These are phyloP conservation scores for Rhizopus sp. DNA, from an alignment of 371 early-diverging fungal species.

Conservation along the genomic window DNA sequence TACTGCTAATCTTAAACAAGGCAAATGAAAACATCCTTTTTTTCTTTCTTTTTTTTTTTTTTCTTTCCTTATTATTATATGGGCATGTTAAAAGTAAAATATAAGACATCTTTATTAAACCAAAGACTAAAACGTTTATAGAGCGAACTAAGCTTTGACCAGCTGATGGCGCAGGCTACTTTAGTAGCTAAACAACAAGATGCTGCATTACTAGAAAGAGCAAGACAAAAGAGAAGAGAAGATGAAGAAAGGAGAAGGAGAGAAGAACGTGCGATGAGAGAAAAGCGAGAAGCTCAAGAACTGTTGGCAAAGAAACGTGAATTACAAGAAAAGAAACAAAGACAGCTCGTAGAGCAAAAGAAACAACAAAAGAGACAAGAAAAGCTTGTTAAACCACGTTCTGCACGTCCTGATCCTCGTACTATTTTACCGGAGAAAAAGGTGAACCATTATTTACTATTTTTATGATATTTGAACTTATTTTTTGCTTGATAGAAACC, in stretches of 20 bases:
- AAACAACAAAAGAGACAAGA: constrained; percentile 13
- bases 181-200: constrained; percentile 41
- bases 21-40: neutral
- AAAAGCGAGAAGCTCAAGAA: constrained; percentile 33
- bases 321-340: constrained; percentile 23
- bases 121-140: neutral
- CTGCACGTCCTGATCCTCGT: neutral
- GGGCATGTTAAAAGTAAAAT: constrained; percentile 20
- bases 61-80: constrained; percentile 8
- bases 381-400: constrained; percentile 13
- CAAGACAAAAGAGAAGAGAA: constrained; percentile 30
- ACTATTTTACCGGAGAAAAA: constrained; percentile 23
- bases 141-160: constrained; percentile 30
- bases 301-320: constrained; percentile 21
- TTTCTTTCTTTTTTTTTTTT: neutral
- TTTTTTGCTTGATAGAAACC: constrained; percentile 23
- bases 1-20: neutral
- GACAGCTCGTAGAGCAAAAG: constrained; percentile 17
- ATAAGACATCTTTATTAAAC: neutral
- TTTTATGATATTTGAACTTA: neutral
- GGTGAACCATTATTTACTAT: neutral
- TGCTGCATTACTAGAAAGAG: constrained; percentile 32
- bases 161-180: constrained; percentile 43
- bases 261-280: constrained; percentile 31
- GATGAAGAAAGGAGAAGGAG: constrained; percentile 32